Conservation (phyloP, 2,329 filamentous ascomycete species). For the Volutella citrinella region DNA sequence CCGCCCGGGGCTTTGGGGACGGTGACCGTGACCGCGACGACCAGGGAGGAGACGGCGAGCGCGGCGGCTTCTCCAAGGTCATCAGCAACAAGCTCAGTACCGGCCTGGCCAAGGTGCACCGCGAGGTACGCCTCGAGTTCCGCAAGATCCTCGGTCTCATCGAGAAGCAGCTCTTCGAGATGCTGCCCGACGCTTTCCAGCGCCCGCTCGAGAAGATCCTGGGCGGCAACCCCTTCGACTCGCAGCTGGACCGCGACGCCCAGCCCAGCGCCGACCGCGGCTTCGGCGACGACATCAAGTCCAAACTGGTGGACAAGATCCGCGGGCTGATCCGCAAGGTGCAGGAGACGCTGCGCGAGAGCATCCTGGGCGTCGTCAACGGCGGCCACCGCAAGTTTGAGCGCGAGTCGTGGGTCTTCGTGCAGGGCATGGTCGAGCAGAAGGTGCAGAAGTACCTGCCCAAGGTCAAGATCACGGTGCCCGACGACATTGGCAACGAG, state of each 20-base stretch:
- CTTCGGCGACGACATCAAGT: slow-evolving; percentile 41
- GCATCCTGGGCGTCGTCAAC: slow-evolving; percentile 42
- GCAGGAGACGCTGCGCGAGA: slow-evolving; percentile 43
- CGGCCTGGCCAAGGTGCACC: slow-evolving; percentile 40
- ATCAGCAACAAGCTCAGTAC: slow-evolving; percentile 47
- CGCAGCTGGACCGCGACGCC: slow-evolving; percentile 37
- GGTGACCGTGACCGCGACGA: slow-evolving; percentile 22
- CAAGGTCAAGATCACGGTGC: slow-evolving; percentile 42
- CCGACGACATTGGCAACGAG: slow-evolving; percentile 46
- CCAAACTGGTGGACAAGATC: slow-evolving; percentile 42
- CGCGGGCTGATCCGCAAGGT: slow-evolving; percentile 42
- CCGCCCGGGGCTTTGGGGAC: slow-evolving; percentile 28
- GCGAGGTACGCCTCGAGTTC: slow-evolving; percentile 45
- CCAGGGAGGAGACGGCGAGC: slow-evolving; percentile 25
- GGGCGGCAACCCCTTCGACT: slow-evolving; percentile 44
- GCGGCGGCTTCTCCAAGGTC: slow-evolving; percentile 42
- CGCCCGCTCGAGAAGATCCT: slow-evolving; percentile 44
- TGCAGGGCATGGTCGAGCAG: slow-evolving; percentile 42
- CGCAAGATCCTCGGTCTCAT: slow-evolving; percentile 41
- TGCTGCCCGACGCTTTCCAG: slow-evolving; percentile 42
- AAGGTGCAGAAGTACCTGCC: slow-evolving; percentile 46
- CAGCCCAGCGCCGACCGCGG: slow-evolving; percentile 32
- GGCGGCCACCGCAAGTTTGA: slow-evolving; percentile 47
- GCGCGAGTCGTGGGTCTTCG: slow-evolving; percentile 43
- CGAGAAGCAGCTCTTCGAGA: slow-evolving; percentile 44